These are phyloP conservation scores for Leccinum disarticulatum DNA, from an alignment of 768 basidiomycete genomes.

Conservation along the genomic window DNA sequence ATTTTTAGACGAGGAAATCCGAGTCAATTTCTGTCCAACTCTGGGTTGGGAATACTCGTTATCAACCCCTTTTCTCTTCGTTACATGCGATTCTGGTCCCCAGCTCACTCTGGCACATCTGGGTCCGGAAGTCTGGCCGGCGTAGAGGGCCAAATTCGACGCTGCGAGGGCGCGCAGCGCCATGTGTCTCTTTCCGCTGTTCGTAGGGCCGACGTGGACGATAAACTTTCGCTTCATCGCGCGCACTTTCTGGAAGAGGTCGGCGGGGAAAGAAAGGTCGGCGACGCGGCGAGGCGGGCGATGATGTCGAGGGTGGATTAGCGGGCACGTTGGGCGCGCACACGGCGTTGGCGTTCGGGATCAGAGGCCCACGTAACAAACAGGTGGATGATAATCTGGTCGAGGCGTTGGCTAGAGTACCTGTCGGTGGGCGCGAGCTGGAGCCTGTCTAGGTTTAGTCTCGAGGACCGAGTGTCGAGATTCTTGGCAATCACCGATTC, in stretches of 20 bases:
- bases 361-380: constrained; percentile 58
- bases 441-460: constrained; percentile 47
- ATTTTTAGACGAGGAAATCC: no score
- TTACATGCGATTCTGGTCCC: no score
- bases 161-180: constrained; percentile 87
- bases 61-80: no score
- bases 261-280: constrained; percentile 47
- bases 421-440: constrained; percentile 33
- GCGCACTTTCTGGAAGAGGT: constrained; percentile 48
- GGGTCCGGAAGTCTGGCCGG: constrained; percentile 42
- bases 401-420: constrained; percentile 32
- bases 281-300: constrained; percentile 38
- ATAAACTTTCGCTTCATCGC: constrained; percentile 61
- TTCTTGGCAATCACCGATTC: no score
- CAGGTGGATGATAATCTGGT: constrained; percentile 50
- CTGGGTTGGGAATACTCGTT: no score
- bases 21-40: no score
- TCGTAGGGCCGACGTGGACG: constrained; percentile 97
- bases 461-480: constrained; percentile 15
- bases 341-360: constrained; percentile 26
- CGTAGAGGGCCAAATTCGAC: constrained; percentile 74
- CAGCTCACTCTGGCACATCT: no score
- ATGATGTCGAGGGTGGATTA: constrained; percentile 39
- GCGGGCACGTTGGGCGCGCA: constrained; percentile 28
- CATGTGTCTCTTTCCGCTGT: constrained; percentile 95